Evolutionary conservation across 169 alveolate species (phyloP), one percentile per base, ranked within the genome.

Genomic region (Cryptosporidium meleagridis): DNA sequence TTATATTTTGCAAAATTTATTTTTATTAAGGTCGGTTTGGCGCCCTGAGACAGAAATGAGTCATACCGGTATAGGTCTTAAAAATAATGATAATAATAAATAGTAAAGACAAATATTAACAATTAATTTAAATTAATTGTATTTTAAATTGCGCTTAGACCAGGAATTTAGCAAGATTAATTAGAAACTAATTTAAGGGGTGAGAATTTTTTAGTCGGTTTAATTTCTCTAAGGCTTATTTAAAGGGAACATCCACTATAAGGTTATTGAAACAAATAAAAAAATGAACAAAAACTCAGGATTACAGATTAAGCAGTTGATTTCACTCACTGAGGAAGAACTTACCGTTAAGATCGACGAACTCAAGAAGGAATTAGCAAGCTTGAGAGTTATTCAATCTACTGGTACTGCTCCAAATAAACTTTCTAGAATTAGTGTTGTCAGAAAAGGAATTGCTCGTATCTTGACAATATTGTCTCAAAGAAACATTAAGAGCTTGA

Each of bases 401-500:
- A 94, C 98, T 5, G 98, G 97, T 18, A 96, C 97, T 14, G 96
- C 96, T 26, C 96, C 98, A 33, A 86, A 97, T 41, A 96, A 96
- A 86, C 92, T 97, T 26, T 91, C 97, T 35, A 95, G 96, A 85
- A 96, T 97, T 61, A 93, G 91, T 69, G 91, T 94, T 44, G 94
- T 97, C 69, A 95, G 99, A 84, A 97, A 97, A 85, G 97, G 93
- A 67, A 96, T 97, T 69, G 99, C 99, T 52, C 96, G 96, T 61
- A 97, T 96, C 2, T 87, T 97, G 94, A 97, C 99, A 14, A 97
- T 97, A 37, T 93, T 97, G 91, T 96, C 96, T 93, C 97, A 97
- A 85, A 95, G 96, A 92, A 94, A 93, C 87, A 93, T 87, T 86
- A 96, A 95, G 62, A 95, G 92, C 72, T 97, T 96, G 37, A 93